A percentile compares a stretch with the other conserved stretches of the same genome.
Evolutionary conservation across 805 yeast species (phyloP).

Genomic region (Torulaspora microellipsoides): DNA sequence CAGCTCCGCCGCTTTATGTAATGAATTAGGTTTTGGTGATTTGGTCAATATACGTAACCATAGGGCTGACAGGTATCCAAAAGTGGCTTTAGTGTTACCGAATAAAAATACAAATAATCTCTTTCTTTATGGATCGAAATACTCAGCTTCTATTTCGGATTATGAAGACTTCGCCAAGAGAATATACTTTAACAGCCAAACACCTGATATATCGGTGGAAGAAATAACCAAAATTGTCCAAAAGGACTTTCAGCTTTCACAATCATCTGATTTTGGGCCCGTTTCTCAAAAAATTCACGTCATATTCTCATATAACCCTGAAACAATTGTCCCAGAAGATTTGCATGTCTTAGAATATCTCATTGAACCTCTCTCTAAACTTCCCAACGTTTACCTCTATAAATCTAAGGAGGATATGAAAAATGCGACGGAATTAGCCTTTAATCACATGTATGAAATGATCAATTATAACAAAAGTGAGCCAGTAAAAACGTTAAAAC

Average conservation of each 20-base stretch:
- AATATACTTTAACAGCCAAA: conserved; percentile 43
- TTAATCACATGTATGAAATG: conserved; percentile 37
- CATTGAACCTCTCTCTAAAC: conserved; percentile 53
- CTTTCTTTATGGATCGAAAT: conserved; percentile 20
- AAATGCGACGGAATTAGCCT: conserved; percentile 37
- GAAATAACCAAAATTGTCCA: conserved; percentile 17
- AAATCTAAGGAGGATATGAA: conserved; percentile 47
- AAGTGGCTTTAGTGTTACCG: conserved; percentile 51
- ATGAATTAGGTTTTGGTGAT: conserved; percentile 42
- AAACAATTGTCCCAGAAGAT: conserved; percentile 52
- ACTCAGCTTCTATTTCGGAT: conserved; percentile 28
- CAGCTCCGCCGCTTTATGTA: conserved; percentile 47
- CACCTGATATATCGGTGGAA: conserved; percentile 29
- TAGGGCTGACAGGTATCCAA: conserved; percentile 35
- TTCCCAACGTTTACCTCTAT: conserved; percentile 53
- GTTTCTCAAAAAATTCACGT: conserved; percentile 37
- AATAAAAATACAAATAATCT: conserved; percentile 32
- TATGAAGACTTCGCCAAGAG: conserved; percentile 45
- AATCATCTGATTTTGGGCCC: conserved; percentile 12
- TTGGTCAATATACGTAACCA: conserved; percentile 23
- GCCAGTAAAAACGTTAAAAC: conserved; percentile 37
- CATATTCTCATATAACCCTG: conserved; percentile 49
- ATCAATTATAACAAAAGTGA: conserved; percentile 41
- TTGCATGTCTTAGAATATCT: conserved; percentile 55
- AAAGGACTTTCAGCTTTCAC: conserved; percentile 10